A percentile compares a stretch with the other conserved stretches of the same genome.
Conservation (phyloP, 176 grass and related monocot species). For the Oryza glaberrima region DNA sequence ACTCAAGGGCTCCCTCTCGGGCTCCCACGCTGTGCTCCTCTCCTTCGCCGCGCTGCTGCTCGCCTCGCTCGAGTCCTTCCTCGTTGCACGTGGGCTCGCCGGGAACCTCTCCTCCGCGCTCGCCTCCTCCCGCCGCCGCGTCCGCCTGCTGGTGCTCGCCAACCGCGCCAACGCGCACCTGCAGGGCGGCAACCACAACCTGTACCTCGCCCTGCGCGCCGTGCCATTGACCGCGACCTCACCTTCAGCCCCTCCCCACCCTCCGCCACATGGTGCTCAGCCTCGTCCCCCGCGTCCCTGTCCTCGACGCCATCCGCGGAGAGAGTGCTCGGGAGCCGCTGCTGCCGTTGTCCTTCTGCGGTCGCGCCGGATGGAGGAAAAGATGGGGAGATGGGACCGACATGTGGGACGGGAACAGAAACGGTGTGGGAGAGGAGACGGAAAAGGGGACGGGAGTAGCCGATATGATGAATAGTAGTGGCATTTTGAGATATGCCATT, state of each 20-base stretch:
- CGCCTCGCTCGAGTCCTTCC: constrained; percentile 78
- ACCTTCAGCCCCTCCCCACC: constrained; percentile 63
- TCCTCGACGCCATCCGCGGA: no score
- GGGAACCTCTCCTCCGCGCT: constrained; percentile 78
- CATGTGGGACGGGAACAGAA: no score
- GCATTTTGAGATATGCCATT: no score
- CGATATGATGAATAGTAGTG: no score
- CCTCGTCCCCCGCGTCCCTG: constrained; percentile 70
- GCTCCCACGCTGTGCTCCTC: constrained; percentile 71
- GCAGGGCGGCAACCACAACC: constrained; percentile 54
- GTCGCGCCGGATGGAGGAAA: no score
- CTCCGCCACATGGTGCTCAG: constrained; percentile 77
- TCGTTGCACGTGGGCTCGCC: constrained; percentile 65
- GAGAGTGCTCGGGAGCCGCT: no score
- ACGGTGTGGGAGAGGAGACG: no score
- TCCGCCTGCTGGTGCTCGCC: constrained; percentile 74
- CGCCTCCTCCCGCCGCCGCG: constrained; percentile 61
- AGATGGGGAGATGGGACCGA: no score
- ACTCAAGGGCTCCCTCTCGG: constrained; percentile 81
- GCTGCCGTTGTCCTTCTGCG: no score
- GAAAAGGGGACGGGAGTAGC: no score
- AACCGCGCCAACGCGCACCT: constrained; percentile 81
- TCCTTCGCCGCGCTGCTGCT: constrained; percentile 74
- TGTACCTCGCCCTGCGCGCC: constrained; percentile 86
- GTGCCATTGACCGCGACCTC: constrained; percentile 77